These are phyloP conservation scores for Coemansia sp. DNA, from an alignment of 192 early-diverging fungal genomes.

Conservation along the genomic window DNA sequence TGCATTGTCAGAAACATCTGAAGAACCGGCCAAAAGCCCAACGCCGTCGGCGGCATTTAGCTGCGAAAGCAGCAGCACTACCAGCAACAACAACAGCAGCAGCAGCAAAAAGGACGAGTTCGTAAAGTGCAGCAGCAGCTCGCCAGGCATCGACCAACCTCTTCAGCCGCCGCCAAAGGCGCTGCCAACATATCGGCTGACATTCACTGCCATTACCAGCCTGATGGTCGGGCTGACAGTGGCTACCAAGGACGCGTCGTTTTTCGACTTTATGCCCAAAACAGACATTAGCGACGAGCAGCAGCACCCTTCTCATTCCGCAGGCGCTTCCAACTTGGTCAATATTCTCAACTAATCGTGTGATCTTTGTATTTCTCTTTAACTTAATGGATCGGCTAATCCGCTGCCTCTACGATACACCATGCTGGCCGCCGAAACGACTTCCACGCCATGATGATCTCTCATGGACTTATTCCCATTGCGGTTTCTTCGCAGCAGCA, in stretches of 20 bases:
- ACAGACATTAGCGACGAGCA: no score
- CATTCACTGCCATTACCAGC: conserved; percentile 36
- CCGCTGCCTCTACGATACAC: conserved; percentile 41
- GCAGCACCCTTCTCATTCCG: neutral
- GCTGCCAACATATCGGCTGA: conserved; percentile 24
- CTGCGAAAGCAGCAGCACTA: no score
- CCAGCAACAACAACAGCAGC: no score
- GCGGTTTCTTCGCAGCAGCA: no score
- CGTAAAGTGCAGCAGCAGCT: no score
- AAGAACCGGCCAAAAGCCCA: neutral
- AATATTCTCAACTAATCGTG: conserved; percentile 26
- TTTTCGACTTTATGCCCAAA: conserved; percentile 21
- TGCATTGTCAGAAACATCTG: neutral
- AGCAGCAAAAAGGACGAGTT: no score
- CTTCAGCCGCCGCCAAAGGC: no score
- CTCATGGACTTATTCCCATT: no score
- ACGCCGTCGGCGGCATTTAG: neutral
- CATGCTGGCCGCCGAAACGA: conserved; percentile 44
- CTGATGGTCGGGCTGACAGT: conserved; percentile 20
- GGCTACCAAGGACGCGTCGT: conserved; percentile 33
- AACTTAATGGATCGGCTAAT: conserved; percentile 42
- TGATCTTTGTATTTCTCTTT: conserved; percentile 1
- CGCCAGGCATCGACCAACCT: no score
- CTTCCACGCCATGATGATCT: conserved; percentile 37
- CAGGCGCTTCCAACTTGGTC: conserved; percentile 11